A percentile compares a stretch with the other conserved stretches of the same genome.
phyloP scores from a whole-genome alignment of 1,139 yeast species.

The Hansenula sp. region DNA sequence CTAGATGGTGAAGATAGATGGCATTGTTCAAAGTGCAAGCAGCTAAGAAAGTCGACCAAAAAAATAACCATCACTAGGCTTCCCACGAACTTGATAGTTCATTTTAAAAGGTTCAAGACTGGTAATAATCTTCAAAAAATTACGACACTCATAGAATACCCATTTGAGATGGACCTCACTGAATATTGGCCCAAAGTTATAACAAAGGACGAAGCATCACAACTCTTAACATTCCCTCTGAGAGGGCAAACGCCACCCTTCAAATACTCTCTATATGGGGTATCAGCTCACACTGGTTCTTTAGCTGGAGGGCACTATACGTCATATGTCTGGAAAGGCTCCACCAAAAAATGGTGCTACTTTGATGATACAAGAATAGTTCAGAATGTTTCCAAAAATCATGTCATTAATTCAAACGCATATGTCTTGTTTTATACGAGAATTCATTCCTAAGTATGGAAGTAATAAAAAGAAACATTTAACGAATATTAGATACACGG shows the following conservation, averaged over 20 bases:
- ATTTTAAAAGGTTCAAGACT: constrained; percentile 70
- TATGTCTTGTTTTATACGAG: constrained; percentile 70
- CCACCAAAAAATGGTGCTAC: constrained; percentile 62
- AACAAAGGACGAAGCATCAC: constrained; percentile 38
- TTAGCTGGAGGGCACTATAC: constrained; percentile 93
- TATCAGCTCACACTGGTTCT: constrained; percentile 84
- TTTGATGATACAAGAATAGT: constrained; percentile 70
- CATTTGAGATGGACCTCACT: constrained; percentile 61
- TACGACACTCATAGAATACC: constrained; percentile 32
- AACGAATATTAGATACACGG: too few species aligned
- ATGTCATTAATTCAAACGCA: constrained; percentile 45
- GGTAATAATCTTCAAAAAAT: constrained; percentile 26
- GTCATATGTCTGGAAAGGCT: constrained; percentile 66
- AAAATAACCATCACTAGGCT: constrained; percentile 65
- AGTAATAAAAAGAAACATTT: too few species aligned
- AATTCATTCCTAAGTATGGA: constrained; percentile 2
- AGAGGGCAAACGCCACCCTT: constrained; percentile 83
- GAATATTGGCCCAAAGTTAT: constrained; percentile 69
- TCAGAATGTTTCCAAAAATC: constrained; percentile 43
- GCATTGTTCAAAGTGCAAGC: constrained; percentile 82
- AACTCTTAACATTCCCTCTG: constrained; percentile 51
- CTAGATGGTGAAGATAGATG: constrained; percentile 84
- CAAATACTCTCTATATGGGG: constrained; percentile 73
- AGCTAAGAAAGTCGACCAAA: constrained; percentile 63
- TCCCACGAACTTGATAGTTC: constrained; percentile 70